Base-by-base conservation (phyloP, 257 asterid species). In the Eucommia ulmoides region DNA sequence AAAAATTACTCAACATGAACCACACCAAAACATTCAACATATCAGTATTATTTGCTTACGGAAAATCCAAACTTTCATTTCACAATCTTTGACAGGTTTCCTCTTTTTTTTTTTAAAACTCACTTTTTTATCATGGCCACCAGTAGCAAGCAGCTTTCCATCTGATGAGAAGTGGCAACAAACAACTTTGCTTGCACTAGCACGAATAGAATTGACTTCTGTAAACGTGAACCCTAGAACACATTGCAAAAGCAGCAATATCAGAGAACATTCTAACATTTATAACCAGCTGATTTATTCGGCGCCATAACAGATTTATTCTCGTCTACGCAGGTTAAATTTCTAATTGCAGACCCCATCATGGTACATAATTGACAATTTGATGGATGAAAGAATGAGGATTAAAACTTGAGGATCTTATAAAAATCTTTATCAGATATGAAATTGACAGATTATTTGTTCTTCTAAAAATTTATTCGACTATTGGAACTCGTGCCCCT, bases 111-210 rank as follows among this genome's bases (percentile, higher is more conserved):
- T 42, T 3, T 42, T 18, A 16, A 21, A 4, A 16, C 47, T 54
- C 41, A 77, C 97, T 88, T 91, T 91, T 69, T 83, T 86, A 73
- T 91, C 99, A 71, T 91, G 99, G 55, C 97, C 99, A 7, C 95
- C 99, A 55, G 78, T 91, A 25, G 93, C 99, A 45, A 86, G 95
- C 65, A 91, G 70, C 60, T 91, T 91, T 59, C 99, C 99, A 50
- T 91, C 99, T 3, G 97, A 76, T 9, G 99, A 91, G 74, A 91
- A 91, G 68, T 91, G 97, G 75, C 95, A 91, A 67, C 97, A 83
- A 10, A 22, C 76, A 63, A 91, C 97, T 76, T 91, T 91, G 61
- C 60, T 77, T 20, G 65, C 59, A 69, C 96, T 83, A 20, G 97
- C 97, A 15, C 84, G 84, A 47, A 79, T 83, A 53, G 75, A 70